Conservation (phyloP, 306 rosid species). For the Glycine tomentella region DNA sequence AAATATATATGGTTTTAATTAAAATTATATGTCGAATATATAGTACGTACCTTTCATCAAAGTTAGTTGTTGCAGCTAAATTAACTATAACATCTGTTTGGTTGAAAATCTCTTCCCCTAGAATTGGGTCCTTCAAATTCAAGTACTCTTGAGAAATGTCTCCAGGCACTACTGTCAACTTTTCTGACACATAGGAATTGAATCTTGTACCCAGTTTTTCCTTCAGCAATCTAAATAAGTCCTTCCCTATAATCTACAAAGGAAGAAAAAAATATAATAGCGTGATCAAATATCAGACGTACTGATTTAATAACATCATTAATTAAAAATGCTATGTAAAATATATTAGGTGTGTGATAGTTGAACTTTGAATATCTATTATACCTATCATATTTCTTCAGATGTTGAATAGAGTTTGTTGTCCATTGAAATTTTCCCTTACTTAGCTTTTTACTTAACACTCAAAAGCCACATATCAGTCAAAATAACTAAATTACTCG, state of each 20-base stretch:
- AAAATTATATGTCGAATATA: too few relatives aligned
- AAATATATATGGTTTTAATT: background rate
- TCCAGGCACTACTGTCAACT: constrained; percentile 61
- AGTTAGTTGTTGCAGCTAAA: constrained; percentile 79
- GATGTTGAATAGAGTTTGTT: too few relatives aligned
- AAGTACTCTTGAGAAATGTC: constrained; percentile 66
- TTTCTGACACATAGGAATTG: constrained; percentile 54
- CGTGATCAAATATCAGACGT: too few relatives aligned
- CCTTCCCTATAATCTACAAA: constrained; percentile 66
- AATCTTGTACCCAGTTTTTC: constrained; percentile 58
- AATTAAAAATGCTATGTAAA: background rate
- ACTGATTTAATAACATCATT: background rate
- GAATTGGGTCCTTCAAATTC: constrained; percentile 55
- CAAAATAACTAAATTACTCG: too few relatives aligned
- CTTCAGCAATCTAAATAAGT: constrained; percentile 67
- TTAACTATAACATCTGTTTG: constrained; percentile 63
- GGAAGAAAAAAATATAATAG: background rate
- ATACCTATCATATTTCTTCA: too few relatives aligned
- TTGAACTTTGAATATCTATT: too few relatives aligned
- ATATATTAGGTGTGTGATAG: background rate
- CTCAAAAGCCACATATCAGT: too few relatives aligned
- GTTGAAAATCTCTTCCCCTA: constrained; percentile 58
- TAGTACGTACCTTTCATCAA: constrained; percentile 78
- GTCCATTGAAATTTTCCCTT: too few relatives aligned
- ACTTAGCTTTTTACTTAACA: too few relatives aligned